Evolutionary conservation across 2,329 filamentous ascomycete genomes (phyloP).

Genomic region (Exophiala phaeomuriformis): DNA sequence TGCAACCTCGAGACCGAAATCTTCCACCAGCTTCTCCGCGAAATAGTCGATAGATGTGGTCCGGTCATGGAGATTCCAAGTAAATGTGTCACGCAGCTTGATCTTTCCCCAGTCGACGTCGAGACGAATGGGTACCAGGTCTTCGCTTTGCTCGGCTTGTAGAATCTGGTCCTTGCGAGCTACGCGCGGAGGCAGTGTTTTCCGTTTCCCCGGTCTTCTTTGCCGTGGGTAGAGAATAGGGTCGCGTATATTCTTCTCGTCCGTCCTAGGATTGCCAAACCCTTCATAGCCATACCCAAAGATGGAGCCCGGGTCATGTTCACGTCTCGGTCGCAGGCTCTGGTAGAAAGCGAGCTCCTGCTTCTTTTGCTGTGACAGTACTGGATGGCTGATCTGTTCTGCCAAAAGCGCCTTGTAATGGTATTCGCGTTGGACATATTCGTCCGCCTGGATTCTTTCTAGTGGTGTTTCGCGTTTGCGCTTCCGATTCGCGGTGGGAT

Average conservation of each 20-base stretch:
- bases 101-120: slow-evolving; percentile 96
- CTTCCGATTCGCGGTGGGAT: slow-evolving; percentile 31
- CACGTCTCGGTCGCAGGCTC: slow-evolving; percentile 53
- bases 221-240: slow-evolving; percentile 72
- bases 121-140: slow-evolving; percentile 80
- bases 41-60: slow-evolving; percentile 73
- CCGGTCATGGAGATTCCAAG: slow-evolving; percentile 94
- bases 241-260: slow-evolving; percentile 52
- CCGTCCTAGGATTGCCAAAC: slow-evolving; percentile 80
- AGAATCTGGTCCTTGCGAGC: slow-evolving; percentile 70
- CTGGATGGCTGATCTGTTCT: slow-evolving; percentile 48
- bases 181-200: slow-evolving; percentile 65
- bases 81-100: slow-evolving; percentile 92
- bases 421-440: slow-evolving; percentile 59
- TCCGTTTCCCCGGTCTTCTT: slow-evolving; percentile 68
- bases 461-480: slow-evolving; percentile 43
- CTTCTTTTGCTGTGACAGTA: slow-evolving; percentile 56
- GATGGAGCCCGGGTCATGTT: slow-evolving; percentile 50
- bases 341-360: slow-evolving; percentile 65
- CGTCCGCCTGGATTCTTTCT: slow-evolving; percentile 49
- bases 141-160: slow-evolving; percentile 85
- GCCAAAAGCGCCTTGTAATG: slow-evolving; percentile 49
- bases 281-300: slow-evolving; percentile 73
- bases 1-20: slow-evolving; percentile 68
- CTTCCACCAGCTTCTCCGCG: slow-evolving; percentile 82